Base-by-base conservation (phyloP, 345 rosid species). In the Reutealis trisperma region DNA sequence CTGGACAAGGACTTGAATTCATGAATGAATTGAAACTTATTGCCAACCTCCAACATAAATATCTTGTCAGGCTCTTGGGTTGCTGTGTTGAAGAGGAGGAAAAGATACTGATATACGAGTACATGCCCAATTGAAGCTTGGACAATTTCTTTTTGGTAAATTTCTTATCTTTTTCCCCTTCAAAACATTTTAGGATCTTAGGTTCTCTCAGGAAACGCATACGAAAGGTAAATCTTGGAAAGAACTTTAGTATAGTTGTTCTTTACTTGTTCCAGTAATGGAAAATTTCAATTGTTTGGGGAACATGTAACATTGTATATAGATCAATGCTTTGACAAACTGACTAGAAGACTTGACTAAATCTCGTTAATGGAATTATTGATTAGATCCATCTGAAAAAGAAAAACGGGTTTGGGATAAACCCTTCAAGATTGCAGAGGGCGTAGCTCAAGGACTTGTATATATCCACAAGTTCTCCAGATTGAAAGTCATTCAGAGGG, bases 31-130 rank as follows among this genome's bases (percentile, higher is more conserved):
- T 65, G 34, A 30, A 42, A 57, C 76, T 80, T 6, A 75, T 75
- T 9, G 79, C 76, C 60, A 80, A 75, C 24, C 79, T 80, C 54
- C 79, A 75, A 75, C 83, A 80, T n/a, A 58, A 51, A 21, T 75
- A 71, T 75, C 83, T 80, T 49, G 76, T 80, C 19, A 75, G 79
- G 59, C 68, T 80, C 12, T 65, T 71, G 15, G 83, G 79, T 32
- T 75, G 63, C 59, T 80, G 73, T 30, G 71, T 58, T 7, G 73
- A 80, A 63, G 10, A 34, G 30, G 68, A 75, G 2, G 75, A 80
- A 49, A 80, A 64, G 68, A 71, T 80, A 12, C 14, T 80, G 47
- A 41, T 80, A 30, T 75, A 75, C 47, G 79, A 80, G 58, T 80
- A 63, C 76, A 58, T 80, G 76, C 73, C 73, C 0, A 80, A 80